Evolutionary conservation across 1,284 basidiomycete genomes (phyloP).

Genomic region (Ustilago nuda): DNA sequence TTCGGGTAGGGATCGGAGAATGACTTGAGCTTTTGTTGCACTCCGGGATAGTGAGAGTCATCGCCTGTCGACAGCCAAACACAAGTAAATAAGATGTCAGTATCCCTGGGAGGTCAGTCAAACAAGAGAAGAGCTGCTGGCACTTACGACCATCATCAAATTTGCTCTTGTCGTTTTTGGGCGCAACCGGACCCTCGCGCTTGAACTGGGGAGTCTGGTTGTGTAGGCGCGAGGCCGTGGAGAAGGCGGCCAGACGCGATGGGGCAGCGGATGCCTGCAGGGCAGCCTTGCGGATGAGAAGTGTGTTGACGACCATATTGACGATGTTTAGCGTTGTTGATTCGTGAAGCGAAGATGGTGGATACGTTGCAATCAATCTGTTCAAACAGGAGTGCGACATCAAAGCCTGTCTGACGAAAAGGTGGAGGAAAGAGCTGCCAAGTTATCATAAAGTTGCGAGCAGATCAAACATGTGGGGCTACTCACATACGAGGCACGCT

Average conservation of each 20-base stretch:
- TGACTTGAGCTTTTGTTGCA: slow-evolving; percentile 39
- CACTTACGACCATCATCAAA: slow-evolving; percentile 48
- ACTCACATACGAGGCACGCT: not conserved
- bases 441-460: not conserved
- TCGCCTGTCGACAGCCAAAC: slow-evolving; percentile 19
- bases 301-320: slow-evolving; percentile 19
- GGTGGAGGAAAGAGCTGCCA: not conserved
- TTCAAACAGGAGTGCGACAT: not conserved
- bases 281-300: slow-evolving; percentile 18
- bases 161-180: slow-evolving; percentile 32
- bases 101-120: not conserved
- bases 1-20: slow-evolving; percentile 35
- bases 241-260: slow-evolving; percentile 13
- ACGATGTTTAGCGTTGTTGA: not conserved
- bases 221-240: slow-evolving; percentile 14
- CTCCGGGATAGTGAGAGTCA: slow-evolving; percentile 43
- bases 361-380: not conserved
- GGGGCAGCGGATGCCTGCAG: slow-evolving; percentile 12
- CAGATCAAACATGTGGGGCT: not conserved
- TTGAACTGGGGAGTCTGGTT: slow-evolving; percentile 30
- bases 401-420: not conserved
- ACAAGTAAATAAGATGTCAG: not conserved
- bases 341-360: not conserved
- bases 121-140: not conserved
- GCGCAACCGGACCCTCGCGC: slow-evolving; percentile 41